Base-by-base conservation (phyloP, 345 rosid genomes). In the Gossypium sturtianum region DNA sequence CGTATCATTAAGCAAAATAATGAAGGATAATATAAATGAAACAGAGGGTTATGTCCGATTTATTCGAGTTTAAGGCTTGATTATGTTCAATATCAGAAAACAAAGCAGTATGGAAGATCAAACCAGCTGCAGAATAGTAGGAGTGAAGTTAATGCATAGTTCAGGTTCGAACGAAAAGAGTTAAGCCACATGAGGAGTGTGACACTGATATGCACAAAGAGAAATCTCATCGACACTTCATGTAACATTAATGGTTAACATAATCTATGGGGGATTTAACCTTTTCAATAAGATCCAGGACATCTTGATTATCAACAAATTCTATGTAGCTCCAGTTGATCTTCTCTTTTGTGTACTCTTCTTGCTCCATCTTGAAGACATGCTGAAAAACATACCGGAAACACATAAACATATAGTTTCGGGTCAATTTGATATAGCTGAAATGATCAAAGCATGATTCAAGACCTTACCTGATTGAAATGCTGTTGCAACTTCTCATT, bases 301-400 rank as follows among this genome's bases (percentile, higher is more conserved):
- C 98, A 85, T 94, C 98, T 84, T 94, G 96, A 73, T 94, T 94
- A 74, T 94, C 98, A 61, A 91, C 98, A 78, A 94, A 94, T 79
- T 94, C 98, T 78, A 94, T 91, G 87, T 94, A 90, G 83, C 98
- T 94, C 97, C 98, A 94, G 76, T 91, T 79, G 23, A 94, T 94
- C 84, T 87, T 84, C 82, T 94, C 98, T 77, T 94, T 94, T 41
- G 97, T 91, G 81, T 94, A 94, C 81, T 94, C 97, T 83, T 94
- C 97, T 80, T 94, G 98, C 80, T 94, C 98, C 98, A 91, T 94
- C 89, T 94, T 94, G 84, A 94, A 94, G 75, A 94, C 98, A 15
- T 94, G 98, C 97, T 94, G 95, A 74, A 86, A 70, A 54, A 71
- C 71, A 73, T 51, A 54, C 49, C 64, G 38, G 10, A 79, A 72